phyloP scores from a whole-genome alignment of 73 alveolate genomes.

The Paramecium octaurelia region DNA sequence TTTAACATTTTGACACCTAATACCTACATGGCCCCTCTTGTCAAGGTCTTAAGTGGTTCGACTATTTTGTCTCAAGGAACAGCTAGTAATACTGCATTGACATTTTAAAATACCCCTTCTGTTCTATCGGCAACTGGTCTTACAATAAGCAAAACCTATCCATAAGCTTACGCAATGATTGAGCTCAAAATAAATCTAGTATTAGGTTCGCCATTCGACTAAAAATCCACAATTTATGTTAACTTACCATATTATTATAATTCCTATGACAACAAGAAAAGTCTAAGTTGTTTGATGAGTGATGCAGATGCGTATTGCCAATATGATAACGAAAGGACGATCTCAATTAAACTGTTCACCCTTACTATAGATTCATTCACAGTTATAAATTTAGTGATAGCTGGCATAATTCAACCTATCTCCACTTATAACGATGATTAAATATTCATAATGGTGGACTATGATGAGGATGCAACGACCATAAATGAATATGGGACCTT shows the following conservation, averaged over 20 bases:
- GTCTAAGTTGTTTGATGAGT: not conserved
- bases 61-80: not conserved
- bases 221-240: not conserved
- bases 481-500: not conserved
- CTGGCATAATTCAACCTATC: not conserved
- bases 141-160: not conserved
- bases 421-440: not conserved
- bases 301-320: slow-evolving; percentile 10
- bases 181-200: not conserved
- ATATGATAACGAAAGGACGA: slow-evolving; percentile 11
- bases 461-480: not conserved
- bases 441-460: not conserved
- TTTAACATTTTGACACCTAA: not conserved
- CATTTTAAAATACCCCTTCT: not conserved
- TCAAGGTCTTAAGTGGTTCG: not conserved
- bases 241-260: slow-evolving; percentile 16
- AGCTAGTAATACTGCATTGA: not conserved
- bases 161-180: not conserved
- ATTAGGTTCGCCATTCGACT: not conserved
- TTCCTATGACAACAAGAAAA: slow-evolving; percentile 4
- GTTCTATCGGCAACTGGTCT: not conserved
- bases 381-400: not conserved
- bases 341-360: not conserved
- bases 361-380: not conserved
- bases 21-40: not conserved